Evolutionary conservation across 768 basidiomycete genomes (phyloP), one percentile per base, ranked within the genome.

Genomic region (Trametes maxima): DNA sequence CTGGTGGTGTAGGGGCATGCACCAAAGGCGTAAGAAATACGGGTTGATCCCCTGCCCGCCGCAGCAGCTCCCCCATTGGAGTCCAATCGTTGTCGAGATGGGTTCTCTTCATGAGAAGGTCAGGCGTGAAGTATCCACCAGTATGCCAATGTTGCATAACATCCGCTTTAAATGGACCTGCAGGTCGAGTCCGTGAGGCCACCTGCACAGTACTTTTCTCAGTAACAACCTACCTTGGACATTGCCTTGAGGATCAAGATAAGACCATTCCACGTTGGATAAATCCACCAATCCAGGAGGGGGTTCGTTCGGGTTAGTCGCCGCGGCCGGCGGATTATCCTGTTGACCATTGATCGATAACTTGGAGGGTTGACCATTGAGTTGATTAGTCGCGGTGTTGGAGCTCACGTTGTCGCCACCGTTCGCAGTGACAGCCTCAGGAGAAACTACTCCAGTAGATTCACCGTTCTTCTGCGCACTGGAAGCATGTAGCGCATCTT

Each of bases 121-220:
- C 88, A 25, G 86, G 78, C 10, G 85, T 78, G 69, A 98, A 98
- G 75, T 95, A 98, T 16, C 92, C 90, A 68, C 90, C 90, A 52
- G 92, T 86, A 70, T 87, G 88, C 95, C 95, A 97, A 69, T 92
- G 92, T 77, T 96, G 94, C 95, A 98, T 96, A 56, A 90, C 67
- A 62, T 89, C 85, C 25, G 92, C 93, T 46, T 82, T 82, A 80
- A 96, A 98, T 5, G 95, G 94, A 59, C 95, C 94, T 96, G 54
- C 12, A 64, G 28, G 55, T 52, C 35, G 46, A 42, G 16, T 25
- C 13, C 19, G 39, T 59, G 42, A 64, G 54, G 33, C 51, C 50
- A 37, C n/a, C 33, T 40, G 50, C 56, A 7, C 24, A 24, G 21
- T n/a, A 14, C 7, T 8, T 19, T 28, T 6, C 45, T 57, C 46